A percentile compares a stretch with the other conserved stretches of the same genome.
These are phyloP conservation scores for Fusarium neocosmosporiellum DNA, from an alignment of 2,329 filamentous ascomycete species.

Conservation along the genomic window DNA sequence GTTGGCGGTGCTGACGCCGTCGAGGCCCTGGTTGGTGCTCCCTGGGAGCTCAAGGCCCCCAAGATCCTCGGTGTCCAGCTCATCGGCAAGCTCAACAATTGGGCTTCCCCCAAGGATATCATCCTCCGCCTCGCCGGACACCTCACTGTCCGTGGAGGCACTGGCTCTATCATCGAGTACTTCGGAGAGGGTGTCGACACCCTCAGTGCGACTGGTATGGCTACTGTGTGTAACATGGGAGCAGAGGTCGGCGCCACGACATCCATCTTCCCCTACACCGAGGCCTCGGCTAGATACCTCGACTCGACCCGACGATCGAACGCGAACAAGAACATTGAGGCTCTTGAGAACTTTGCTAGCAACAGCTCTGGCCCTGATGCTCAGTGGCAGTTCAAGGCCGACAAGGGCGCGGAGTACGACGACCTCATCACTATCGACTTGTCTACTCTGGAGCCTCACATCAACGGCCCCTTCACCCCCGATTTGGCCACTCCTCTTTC, in stretches of 20 bases:
- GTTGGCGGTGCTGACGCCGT: slow-evolving; percentile 98
- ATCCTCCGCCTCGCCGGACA: slow-evolving; percentile 90
- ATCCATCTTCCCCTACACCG: slow-evolving; percentile 92
- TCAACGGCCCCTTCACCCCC: slow-evolving; percentile 99
- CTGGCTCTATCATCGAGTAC: slow-evolving; percentile 95
- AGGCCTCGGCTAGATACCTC: slow-evolving; percentile 86
- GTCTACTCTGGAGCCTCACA: slow-evolving; percentile 92
- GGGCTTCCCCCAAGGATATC: slow-evolving; percentile 95
- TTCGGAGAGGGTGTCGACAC: slow-evolving; percentile 90
- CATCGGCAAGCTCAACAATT: slow-evolving; percentile 85
- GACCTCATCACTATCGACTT: slow-evolving; percentile 97
- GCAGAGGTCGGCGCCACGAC: slow-evolving; percentile 95
- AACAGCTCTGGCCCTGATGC: slow-evolving; percentile 56
- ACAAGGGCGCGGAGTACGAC: slow-evolving; percentile 90
- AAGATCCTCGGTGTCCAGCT: slow-evolving; percentile 88
- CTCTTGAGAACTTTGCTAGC: slow-evolving; percentile 66
- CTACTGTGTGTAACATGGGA: slow-evolving; percentile 90
- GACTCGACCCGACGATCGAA: slow-evolving; percentile 76
- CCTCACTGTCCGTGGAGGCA: slow-evolving; percentile 92
- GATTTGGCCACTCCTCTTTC: slow-evolving; percentile 98
- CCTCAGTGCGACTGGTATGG: slow-evolving; percentile 92
- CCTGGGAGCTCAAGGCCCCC: slow-evolving; percentile 97
- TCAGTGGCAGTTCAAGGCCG: slow-evolving; percentile 77
- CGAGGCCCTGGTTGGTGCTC: slow-evolving; percentile 93
- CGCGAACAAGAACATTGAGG: slow-evolving; percentile 74